These are phyloP conservation scores for Colletotrichum truncatum DNA, from an alignment of 2,329 filamentous ascomycete species.

Conservation along the genomic window DNA sequence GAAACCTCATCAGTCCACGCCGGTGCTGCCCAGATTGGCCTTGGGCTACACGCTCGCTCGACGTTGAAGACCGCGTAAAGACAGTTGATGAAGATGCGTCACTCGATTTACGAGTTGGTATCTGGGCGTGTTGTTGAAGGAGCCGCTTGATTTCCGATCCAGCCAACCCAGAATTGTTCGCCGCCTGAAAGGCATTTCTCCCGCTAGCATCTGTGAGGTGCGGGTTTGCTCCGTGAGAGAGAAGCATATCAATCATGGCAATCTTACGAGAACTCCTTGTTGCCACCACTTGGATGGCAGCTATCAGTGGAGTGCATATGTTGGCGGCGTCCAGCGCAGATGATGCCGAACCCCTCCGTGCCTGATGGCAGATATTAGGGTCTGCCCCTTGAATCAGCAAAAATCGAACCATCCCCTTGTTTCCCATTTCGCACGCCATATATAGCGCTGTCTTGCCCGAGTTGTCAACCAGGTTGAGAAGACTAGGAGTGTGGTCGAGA, in stretches of 20 bases:
- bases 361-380: constrained; percentile 35
- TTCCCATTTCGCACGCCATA: constrained; percentile 40
- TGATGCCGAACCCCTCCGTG: not conserved
- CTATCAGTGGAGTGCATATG: constrained; percentile 36
- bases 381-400: constrained; percentile 34
- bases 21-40: not conserved
- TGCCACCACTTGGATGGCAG: constrained; percentile 36
- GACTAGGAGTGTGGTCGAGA: constrained; percentile 29
- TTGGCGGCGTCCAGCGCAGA: not conserved
- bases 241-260: constrained; percentile 34
- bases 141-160: constrained; percentile 26
- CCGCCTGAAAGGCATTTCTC: constrained; percentile 24
- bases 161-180: constrained; percentile 22
- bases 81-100: constrained; percentile 8
- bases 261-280: constrained; percentile 34
- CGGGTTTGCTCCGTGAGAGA: constrained; percentile 34
- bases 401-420: constrained; percentile 38
- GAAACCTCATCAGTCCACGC: constrained; percentile 2
- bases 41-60: not conserved
- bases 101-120: not conserved
- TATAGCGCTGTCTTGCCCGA: constrained; percentile 40
- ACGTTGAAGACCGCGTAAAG: constrained; percentile 12
- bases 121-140: constrained; percentile 5
- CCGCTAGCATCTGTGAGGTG: constrained; percentile 28
- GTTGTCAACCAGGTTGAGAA: constrained; percentile 34